Conservation (phyloP, 2,329 filamentous ascomycete genomes). For the Purpureocillium lavendulum region DNA sequence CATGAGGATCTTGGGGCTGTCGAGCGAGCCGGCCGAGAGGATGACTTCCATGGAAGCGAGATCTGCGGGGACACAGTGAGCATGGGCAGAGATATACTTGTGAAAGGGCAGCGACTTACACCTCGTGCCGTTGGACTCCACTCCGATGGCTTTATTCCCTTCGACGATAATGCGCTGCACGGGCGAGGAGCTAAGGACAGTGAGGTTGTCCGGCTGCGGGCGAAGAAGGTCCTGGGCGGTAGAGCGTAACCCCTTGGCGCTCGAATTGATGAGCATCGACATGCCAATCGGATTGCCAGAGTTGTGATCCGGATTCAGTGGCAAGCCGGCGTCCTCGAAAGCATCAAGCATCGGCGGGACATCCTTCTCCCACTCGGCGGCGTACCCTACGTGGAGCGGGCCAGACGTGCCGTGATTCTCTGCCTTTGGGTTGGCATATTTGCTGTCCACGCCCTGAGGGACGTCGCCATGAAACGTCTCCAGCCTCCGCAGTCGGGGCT, state of each 20-base stretch:
- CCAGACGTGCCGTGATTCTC: slow-evolving; percentile 41
- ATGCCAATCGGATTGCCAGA: slow-evolving; percentile 51
- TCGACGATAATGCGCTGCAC: slow-evolving; percentile 40
- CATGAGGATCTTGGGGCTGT: slow-evolving; percentile 35
- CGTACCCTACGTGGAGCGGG: slow-evolving; percentile 38
- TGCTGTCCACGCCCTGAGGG: slow-evolving; percentile 24
- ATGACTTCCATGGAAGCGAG: slow-evolving; percentile 32
- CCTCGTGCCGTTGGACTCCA: slow-evolving; percentile 29
- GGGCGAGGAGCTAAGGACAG: slow-evolving; percentile 36
- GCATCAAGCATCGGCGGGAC: slow-evolving; percentile 34
- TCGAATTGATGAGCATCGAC: slow-evolving; percentile 39
- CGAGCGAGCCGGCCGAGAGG: slow-evolving; percentile 31
- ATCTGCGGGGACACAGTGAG: slow-evolving; percentile 9
- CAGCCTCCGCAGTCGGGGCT: slow-evolving; percentile 40
- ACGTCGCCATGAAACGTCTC: slow-evolving; percentile 42
- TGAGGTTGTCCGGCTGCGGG: slow-evolving; percentile 39
- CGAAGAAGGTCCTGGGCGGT: slow-evolving; percentile 43
- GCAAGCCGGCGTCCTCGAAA: slow-evolving; percentile 38
- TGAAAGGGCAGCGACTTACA: slow-evolving; percentile 21
- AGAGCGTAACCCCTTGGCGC: slow-evolving; percentile 35
- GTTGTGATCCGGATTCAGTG: slow-evolving; percentile 46
- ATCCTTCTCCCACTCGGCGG: slow-evolving; percentile 39
- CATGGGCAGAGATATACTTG: too few species aligned
- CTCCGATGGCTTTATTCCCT: slow-evolving; percentile 33
- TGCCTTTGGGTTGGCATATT: slow-evolving; percentile 37